Evolutionary conservation across 495 filamentous ascomycete genomes (phyloP), one percentile per base, ranked within the genome.

Genomic region (Glutinoglossum americanum): DNA sequence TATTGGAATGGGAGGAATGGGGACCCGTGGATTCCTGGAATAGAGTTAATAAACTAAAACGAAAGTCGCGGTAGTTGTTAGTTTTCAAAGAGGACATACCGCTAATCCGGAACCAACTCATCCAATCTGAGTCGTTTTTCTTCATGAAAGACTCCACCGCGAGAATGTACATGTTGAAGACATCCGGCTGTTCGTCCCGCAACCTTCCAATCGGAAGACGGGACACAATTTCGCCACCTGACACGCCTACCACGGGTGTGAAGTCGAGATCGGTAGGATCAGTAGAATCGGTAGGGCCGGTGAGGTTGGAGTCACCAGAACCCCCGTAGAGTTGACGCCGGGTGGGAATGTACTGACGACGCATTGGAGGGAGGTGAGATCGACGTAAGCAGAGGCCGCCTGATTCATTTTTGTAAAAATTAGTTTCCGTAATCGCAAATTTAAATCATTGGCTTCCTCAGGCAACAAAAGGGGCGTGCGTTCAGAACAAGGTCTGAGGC

Each of bases 161-260:
- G 39, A 58, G 44, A 25, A 58, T n/a, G 15, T 48, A 48, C 44
- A 58, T 58, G 44, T 58, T 58, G 44, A 58, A 58, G n/a, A 58
- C 48, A 26, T 58, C 56, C 10, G 56, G 56, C 11, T 26, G 28
- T 6, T 53, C 3, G 13, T 7, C 27, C 44, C 53, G 56, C 5
- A 58, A 26, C 11, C 8, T n/a, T 26, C 3, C 15, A 44, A 58
- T 44, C 39, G 56, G 48, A 13, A 45, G 21, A 0, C 56, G 56
- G 21, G 57, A 23, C 10, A 59, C 32, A 0, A 59, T 25, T 4
- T 53, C 15, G 15, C 23, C 37, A 9, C 33, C 32, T 13, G 28
- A 11, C 19, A 59, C 19, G 15, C 57, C 56, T 11, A 26, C 17
- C 9, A 32, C 32, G n/a, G 56, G 56, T 11, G 37, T 47, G 35